Evolutionary conservation across 2,329 filamentous ascomycete species (phyloP).

Genomic region (Penicillium sp.): DNA sequence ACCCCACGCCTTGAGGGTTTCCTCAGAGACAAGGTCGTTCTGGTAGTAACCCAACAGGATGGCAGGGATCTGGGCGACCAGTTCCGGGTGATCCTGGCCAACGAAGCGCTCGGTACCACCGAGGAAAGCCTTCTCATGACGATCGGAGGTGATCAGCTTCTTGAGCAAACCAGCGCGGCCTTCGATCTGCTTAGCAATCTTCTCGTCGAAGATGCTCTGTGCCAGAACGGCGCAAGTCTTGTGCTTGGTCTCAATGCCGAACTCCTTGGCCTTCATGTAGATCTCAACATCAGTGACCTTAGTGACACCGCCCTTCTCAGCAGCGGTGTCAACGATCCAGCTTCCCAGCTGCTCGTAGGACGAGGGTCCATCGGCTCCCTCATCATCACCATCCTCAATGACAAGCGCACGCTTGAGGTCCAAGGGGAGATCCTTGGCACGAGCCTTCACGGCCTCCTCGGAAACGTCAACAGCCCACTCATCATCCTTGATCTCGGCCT

Average conservation of each 20-base stretch:
- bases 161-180: constrained; percentile 83
- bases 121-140: constrained; percentile 91
- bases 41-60: constrained; percentile 90
- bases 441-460: constrained; percentile 89
- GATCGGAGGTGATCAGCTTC: constrained; percentile 87
- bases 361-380: constrained; percentile 75
- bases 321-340: constrained; percentile 79
- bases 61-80: constrained; percentile 75
- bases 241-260: constrained; percentile 93
- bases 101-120: constrained; percentile 94
- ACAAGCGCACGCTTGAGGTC: constrained; percentile 92
- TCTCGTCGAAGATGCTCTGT: constrained; percentile 89
- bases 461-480: constrained; percentile 98
- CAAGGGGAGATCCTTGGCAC: constrained; percentile 86
- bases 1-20: constrained; percentile 86
- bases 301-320: constrained; percentile 68
- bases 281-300: constrained; percentile 86
- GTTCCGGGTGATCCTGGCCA: constrained; percentile 74
- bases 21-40: constrained; percentile 83
- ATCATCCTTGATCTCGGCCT: constrained; percentile 73
- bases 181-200: constrained; percentile 83
- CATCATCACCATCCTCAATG: constrained; percentile 74
- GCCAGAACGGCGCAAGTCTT: constrained; percentile 88
- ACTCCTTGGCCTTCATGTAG: constrained; percentile 94
- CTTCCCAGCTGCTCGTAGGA: constrained; percentile 87